A percentile compares a stretch with the other conserved stretches of the same genome.
Evolutionary conservation across 257 asterid species (phyloP).

Genomic region (Henckelia pumila): DNA sequence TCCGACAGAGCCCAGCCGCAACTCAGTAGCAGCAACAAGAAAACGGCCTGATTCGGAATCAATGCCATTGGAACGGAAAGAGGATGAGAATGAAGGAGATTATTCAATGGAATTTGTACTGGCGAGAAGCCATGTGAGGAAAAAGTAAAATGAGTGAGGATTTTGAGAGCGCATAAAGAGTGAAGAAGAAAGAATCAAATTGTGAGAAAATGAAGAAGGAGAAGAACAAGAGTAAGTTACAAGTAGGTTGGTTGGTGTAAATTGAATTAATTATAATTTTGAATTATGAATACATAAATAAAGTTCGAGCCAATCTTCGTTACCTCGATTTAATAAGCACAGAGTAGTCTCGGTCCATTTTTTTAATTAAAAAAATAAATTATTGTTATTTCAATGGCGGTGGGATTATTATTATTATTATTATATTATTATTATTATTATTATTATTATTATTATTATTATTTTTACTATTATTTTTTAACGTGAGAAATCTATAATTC

Average conservation of each 20-base stretch:
- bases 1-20: conserved; percentile 41
- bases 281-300: neutral
- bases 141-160: too few species aligned
- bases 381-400: too few species aligned
- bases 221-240: neutral
- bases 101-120: neutral
- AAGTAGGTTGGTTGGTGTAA: neutral
- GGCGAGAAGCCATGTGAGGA: neutral
- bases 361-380: too few species aligned
- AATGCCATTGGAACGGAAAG: neutral
- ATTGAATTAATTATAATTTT: too few species aligned
- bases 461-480: too few species aligned
- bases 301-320: too few species aligned
- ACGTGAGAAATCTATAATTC: too few species aligned
- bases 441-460: too few species aligned
- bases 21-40: conserved; percentile 17
- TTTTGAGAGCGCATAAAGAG: neutral
- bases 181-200: neutral
- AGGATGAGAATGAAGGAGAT: neutral
- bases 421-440: too few species aligned
- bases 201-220: neutral
- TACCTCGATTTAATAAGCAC: too few species aligned
- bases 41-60: neutral
- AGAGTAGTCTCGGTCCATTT: too few species aligned
- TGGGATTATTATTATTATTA: too few species aligned